Evolutionary conservation across 2,329 filamentous ascomycete species (phyloP), one percentile per base, ranked within the genome.

Genomic region (Fusarium sp.): DNA sequence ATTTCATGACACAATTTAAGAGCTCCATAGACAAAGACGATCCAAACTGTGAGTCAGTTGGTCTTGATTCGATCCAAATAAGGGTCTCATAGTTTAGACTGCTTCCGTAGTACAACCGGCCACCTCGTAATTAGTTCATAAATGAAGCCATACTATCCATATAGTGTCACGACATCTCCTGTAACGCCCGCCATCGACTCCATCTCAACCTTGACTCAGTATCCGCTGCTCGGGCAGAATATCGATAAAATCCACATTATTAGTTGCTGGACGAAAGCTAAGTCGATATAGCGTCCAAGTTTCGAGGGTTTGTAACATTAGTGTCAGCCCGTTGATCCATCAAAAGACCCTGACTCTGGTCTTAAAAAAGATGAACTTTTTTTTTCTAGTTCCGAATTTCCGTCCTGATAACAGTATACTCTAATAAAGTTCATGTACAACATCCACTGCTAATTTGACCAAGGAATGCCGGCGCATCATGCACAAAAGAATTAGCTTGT

Each of bases 401-500:
- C 31, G 13, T 50, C 30, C 48, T 18, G 37, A 25, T 16, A 39
- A 19, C 14, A n/a, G 11, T 6, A 39, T 37, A 23, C 23, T 42
- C 26, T 18, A 25, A 52, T 26, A 19, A 52, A 25, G 8, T 25
- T 41, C 12, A 23, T 52, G 49, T 28, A 28, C n/a, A 11, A 52
- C 49, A 52, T 42, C 37, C 49, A 41, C 18, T 7, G 26, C 49
- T 52, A 28, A 42, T 19, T 52, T 21, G 34, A 16, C 49, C 18
- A 28, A 21, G 18, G 25, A 10, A 52, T 42, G 49, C 34, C 30
- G 23, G 23, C 9, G 30, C 39, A 52, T 23, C 13, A 52, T 26
- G 48, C 25, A 54, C 8, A 14, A 53, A 25, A 49, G 19, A 49
- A 58, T 65, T 48, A 31, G 46, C 45, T 11, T 37, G 34, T n/a